Percentiles rank a stretch among this genome's conserved stretches.
These are phyloP conservation scores for Phaseolus coccineus DNA, from an alignment of 331 rosid genomes.

Conservation along the genomic window DNA sequence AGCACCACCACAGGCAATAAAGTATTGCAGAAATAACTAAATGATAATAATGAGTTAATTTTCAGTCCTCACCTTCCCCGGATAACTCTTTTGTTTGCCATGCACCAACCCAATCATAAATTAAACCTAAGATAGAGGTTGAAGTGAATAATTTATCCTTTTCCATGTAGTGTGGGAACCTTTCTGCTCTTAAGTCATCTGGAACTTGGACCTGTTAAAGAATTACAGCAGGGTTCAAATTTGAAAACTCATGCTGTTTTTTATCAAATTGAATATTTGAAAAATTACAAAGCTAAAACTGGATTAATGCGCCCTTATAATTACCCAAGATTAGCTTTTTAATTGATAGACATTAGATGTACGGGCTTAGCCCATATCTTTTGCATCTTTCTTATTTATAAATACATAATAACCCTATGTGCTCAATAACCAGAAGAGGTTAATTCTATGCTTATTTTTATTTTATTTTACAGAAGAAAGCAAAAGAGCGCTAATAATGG, in stretches of 20 bases:
- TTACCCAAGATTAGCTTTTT: not conserved
- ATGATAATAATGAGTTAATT: not conserved
- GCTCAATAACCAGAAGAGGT: too few species aligned
- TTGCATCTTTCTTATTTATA: too few species aligned
- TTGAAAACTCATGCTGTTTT: not conserved
- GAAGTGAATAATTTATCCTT: slow-evolving; percentile 56
- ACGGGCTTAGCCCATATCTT: too few species aligned
- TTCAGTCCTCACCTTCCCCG: slow-evolving; percentile 53
- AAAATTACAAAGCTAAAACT: not conserved
- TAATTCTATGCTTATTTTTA: too few species aligned
- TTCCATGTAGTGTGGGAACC: slow-evolving; percentile 77
- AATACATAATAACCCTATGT: too few species aligned
- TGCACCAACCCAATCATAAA: slow-evolving; percentile 60
- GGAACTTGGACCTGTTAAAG: slow-evolving; percentile 64
- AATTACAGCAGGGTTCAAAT: slow-evolving; percentile 3
- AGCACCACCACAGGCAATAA: not conserved
- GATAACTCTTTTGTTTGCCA: slow-evolving; percentile 50
- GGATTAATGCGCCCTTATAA: not conserved
- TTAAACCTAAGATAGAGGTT: slow-evolving; percentile 69
- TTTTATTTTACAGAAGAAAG: too few species aligned
- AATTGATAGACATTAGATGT: not conserved
- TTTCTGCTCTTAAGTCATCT: slow-evolving; percentile 45
- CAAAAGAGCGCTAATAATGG: slow-evolving; percentile 1
- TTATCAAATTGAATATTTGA: not conserved
- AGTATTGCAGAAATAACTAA: not conserved